Conservation (phyloP, 768 basidiomycete species). For the Saitozyma podzolica region DNA sequence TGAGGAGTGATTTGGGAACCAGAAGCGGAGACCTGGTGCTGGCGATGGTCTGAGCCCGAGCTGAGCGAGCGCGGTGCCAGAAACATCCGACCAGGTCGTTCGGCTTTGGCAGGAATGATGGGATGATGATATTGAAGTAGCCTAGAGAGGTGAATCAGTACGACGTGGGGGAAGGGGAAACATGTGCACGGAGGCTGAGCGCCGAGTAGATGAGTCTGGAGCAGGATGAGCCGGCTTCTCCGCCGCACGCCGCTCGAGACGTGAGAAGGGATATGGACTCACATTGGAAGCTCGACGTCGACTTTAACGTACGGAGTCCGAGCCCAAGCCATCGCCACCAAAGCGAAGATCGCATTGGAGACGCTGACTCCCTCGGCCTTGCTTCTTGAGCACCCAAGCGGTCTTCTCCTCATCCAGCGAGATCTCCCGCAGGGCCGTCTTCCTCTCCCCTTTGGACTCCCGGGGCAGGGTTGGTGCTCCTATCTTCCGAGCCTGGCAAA, state of each 20-base stretch:
- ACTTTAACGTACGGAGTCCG: background rate
- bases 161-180: slow-evolving; percentile 54
- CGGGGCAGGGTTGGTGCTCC: slow-evolving; percentile 72
- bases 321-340: background rate
- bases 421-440: slow-evolving; percentile 68
- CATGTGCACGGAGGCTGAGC: slow-evolving; percentile 68
- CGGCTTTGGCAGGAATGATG: slow-evolving; percentile 65
- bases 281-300: background rate
- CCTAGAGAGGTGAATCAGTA: slow-evolving; percentile 77
- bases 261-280: background rate
- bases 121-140: slow-evolving; percentile 76
- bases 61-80: no score
- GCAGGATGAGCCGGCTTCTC: slow-evolving; percentile 49
- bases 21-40: no score
- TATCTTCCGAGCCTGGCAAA: slow-evolving; percentile 44
- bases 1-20: no score
- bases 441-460: slow-evolving; percentile 43
- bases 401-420: slow-evolving; percentile 62
- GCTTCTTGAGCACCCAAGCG: slow-evolving; percentile 62
- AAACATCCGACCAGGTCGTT: no score
- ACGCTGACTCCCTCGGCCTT: slow-evolving; percentile 54
- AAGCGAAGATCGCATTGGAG: slow-evolving; percentile 2
- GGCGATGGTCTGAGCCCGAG: no score
- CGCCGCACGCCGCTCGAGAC: no score
- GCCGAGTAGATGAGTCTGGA: slow-evolving; percentile 78